Conservation (phyloP, 768 basidiomycete species). For the Phaffia australis region DNA sequence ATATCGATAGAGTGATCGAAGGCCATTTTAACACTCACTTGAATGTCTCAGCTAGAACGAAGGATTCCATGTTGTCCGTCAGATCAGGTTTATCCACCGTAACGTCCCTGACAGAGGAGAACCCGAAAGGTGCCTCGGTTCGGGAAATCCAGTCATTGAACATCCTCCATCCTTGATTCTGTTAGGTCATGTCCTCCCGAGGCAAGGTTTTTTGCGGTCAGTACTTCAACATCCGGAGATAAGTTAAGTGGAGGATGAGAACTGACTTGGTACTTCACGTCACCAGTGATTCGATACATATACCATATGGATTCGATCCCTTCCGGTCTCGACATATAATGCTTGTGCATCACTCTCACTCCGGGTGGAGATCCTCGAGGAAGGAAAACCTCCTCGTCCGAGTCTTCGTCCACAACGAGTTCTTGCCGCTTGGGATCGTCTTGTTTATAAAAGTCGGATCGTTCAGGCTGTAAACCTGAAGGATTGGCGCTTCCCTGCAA, state of each 20-base stretch:
- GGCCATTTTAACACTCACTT: neutral
- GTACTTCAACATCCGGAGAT: too few relatives aligned
- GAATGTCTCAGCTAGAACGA: constrained; percentile 23
- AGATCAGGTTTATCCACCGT: neutral
- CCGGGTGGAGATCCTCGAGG: constrained; percentile 11
- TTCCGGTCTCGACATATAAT: constrained; percentile 19
- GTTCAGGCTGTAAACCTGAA: constrained; percentile 20
- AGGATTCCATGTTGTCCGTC: constrained; percentile 23
- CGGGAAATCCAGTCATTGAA: constrained; percentile 13
- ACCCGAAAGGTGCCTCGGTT: constrained; percentile 5
- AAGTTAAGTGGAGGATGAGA: too few relatives aligned
- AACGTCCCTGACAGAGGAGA: constrained; percentile 18
- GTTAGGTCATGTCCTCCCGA: neutral
- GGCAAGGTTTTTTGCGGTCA: too few relatives aligned
- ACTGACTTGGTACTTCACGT: constrained; percentile 23
- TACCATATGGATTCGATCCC: constrained; percentile 20
- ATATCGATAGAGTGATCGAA: neutral
- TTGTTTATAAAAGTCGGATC: constrained; percentile 12
- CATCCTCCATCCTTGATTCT: constrained; percentile 26
- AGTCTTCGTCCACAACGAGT: constrained; percentile 11
- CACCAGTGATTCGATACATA: constrained; percentile 23
- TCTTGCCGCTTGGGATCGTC: neutral
- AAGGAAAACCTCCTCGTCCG: constrained; percentile 6
- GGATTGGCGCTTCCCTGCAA: neutral
- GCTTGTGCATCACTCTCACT: constrained; percentile 22